Evolutionary conservation across 2,329 filamentous ascomycete species (phyloP).

Genomic region (Rachicladosporium sp.): DNA sequence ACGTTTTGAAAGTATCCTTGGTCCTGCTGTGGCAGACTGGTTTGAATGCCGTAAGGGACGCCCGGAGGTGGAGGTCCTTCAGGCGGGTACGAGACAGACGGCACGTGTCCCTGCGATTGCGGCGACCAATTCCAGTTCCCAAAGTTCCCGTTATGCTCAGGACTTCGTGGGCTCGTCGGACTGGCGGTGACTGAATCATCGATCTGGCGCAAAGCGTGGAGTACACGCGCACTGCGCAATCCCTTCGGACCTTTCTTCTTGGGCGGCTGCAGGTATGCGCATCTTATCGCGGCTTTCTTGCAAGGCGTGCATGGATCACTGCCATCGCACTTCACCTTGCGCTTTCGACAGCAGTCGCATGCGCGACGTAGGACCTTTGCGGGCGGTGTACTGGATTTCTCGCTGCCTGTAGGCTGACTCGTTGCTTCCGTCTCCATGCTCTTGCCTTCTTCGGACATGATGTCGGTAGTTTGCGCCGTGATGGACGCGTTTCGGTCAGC

Average conservation of each 20-base stretch:
- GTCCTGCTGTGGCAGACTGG: constrained; percentile 15
- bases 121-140: constrained; percentile 19
- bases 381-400: neutral
- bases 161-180: constrained; percentile 15
- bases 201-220: constrained; percentile 23
- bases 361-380: constrained; percentile 19
- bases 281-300: constrained; percentile 23
- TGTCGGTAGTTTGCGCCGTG: no score
- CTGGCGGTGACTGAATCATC: constrained; percentile 17
- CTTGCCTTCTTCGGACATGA: no score
- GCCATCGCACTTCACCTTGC: constrained; percentile 25
- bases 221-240: constrained; percentile 21
- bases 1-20: constrained; percentile 4
- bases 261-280: constrained; percentile 23
- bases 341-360: constrained; percentile 26
- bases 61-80: constrained; percentile 2
- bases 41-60: constrained; percentile 7
- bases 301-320: constrained; percentile 23
- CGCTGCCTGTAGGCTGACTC: no score
- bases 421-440: no score
- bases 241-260: constrained; percentile 28
- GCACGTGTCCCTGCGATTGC: neutral
- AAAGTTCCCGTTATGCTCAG: constrained; percentile 13
- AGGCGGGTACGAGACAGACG: constrained; percentile 1
- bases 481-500: no score